Evolutionary conservation across 352 stramenopile genomes (phyloP).

Genomic region (Pythium inflatum): DNA sequence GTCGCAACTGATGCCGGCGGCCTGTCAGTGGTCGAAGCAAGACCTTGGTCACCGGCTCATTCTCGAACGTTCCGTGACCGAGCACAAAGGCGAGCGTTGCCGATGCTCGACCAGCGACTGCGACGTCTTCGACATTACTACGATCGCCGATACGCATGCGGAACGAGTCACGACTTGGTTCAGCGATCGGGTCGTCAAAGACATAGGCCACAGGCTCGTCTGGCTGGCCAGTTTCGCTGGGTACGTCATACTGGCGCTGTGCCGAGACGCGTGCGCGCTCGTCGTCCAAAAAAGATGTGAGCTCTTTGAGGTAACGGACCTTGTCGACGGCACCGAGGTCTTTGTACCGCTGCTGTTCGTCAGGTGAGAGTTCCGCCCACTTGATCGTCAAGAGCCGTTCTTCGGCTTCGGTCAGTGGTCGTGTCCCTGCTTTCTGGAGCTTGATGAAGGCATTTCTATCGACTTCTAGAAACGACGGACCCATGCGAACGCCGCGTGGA

Average conservation of each 20-base stretch:
- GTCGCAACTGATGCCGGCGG: constrained; percentile 80
- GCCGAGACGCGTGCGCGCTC: constrained; percentile 48
- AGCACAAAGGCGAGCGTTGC: constrained; percentile 81
- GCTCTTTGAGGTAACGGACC: constrained; percentile 53
- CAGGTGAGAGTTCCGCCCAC: constrained; percentile 54
- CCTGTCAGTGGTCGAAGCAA: constrained; percentile 77
- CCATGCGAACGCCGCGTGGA: constrained; percentile 59
- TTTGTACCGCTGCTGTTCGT: constrained; percentile 55
- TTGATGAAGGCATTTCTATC: constrained; percentile 53
- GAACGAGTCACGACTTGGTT: constrained; percentile 63
- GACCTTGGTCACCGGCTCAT: constrained; percentile 82
- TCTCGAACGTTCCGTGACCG: constrained; percentile 55
- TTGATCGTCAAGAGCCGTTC: constrained; percentile 26
- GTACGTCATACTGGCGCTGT: constrained; percentile 59
- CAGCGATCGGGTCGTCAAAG: constrained; percentile 75
- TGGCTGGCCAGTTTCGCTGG: not conserved
- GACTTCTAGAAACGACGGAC: constrained; percentile 71
- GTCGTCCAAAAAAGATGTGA: constrained; percentile 54
- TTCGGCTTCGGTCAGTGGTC: constrained; percentile 38
- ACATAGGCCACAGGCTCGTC: constrained; percentile 73
- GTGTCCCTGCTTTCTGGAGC: constrained; percentile 15
- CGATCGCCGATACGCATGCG: constrained; percentile 68
- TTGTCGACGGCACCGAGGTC: constrained; percentile 50
- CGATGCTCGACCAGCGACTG: constrained; percentile 48
- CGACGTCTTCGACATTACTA: constrained; percentile 19